Base-by-base conservation (phyloP, 2,329 filamentous ascomycete genomes). In the Verticillium zaregamsianum region DNA sequence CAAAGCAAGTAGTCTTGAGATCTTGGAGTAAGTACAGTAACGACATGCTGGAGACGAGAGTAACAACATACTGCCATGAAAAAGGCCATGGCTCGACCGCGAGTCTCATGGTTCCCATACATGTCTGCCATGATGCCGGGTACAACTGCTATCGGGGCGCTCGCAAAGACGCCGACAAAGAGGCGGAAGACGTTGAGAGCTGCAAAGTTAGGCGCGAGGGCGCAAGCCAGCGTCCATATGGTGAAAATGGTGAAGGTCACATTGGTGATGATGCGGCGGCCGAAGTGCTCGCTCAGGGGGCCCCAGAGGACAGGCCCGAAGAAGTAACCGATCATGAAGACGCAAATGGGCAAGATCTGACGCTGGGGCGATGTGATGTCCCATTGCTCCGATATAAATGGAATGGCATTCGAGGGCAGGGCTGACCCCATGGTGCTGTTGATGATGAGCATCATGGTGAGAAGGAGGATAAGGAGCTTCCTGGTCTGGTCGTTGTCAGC, bases 371-470 rank as follows among this genome's bases (percentile, higher is more conserved):
- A 80, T 0, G 80, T 81, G 62, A 90, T 74, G 59, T 79, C 69
- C 74, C 88, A 91, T 66, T 88, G 79, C 3, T 73, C 70, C 3
- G 81, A 76, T 56, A 90, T 88, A 59, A 79, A 82, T 2, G 82
- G 79, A 2, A 86, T 80, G 15, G 86, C 85, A 71, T 88, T 88
- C 61, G 86, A 85, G 1, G 88, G 86, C 5, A 91, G 77, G 0
- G 86, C 80, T 52, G 84, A 89, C 1, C 84, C 85, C 74, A 91
- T 84, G 11, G 88, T 90, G 31, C 83, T 86, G 71, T 91, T 91
- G 70, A 90, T 78, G 54, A 90, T 86, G 59, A 82, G 79, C 65
- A 83, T 70, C 74, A 86, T 85, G 1, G 82, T 81, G 0, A 83
- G 79, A 31, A 84, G 68, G 2, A 88, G 69, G 6, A 90, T 79